Conservation (phyloP, 768 basidiomycete species). For the Gymnopilus junonius region DNA sequence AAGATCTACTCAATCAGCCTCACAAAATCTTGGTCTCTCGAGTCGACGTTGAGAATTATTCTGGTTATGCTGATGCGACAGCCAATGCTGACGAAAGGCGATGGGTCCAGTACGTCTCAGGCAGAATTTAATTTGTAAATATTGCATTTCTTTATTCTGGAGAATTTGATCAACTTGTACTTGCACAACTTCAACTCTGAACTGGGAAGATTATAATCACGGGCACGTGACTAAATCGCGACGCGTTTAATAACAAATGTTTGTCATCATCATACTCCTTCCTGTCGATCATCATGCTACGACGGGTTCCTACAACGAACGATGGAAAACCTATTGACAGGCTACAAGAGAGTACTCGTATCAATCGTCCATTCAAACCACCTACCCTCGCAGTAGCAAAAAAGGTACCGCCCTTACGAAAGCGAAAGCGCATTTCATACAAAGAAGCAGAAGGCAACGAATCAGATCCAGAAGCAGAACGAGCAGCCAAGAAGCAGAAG, state of each 20-base stretch:
- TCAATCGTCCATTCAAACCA: conserved; percentile 83
- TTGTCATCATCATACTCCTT: background rate
- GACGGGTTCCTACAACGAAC: conserved; percentile 66
- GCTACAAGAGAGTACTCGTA: conserved; percentile 70
- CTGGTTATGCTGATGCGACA: conserved; percentile 61
- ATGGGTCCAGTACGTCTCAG: conserved; percentile 38
- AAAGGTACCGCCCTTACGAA: conserved; percentile 70
- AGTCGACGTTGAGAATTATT: conserved; percentile 61
- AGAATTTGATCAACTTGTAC: background rate
- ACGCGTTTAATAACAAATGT: background rate
- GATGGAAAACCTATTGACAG: conserved; percentile 73
- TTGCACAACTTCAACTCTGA: background rate
- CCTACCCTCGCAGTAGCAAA: conserved; percentile 56
- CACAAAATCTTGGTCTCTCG: conserved; percentile 55
- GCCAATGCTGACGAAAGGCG: conserved; percentile 43
- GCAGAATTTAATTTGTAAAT: background rate
- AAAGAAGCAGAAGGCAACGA: conserved; percentile 67
- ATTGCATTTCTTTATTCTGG: background rate
- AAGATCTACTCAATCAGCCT: conserved; percentile 45
- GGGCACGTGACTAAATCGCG: conserved; percentile 2
- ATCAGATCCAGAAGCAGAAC: conserved; percentile 61
- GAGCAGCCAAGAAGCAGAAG: conserved; percentile 64
- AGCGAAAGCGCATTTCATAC: conserved; percentile 89
- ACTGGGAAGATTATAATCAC: background rate
- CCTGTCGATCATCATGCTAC: conserved; percentile 53